Conservation (phyloP, 2,329 filamentous ascomycete genomes). For the Diaporthe aspalathi region DNA sequence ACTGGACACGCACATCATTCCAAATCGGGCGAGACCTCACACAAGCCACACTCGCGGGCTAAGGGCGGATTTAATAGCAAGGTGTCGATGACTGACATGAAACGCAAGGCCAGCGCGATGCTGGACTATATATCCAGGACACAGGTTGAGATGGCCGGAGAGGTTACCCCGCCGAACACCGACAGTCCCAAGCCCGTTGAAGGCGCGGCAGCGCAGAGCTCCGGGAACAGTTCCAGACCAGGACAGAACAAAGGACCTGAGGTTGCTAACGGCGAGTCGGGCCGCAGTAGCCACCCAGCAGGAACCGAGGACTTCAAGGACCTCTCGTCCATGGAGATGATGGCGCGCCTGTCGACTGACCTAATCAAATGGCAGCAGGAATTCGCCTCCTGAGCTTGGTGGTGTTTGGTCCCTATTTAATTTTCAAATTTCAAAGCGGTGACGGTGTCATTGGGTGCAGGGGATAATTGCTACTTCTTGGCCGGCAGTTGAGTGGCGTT, state of each 20-base stretch:
- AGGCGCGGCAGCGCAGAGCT: conserved; percentile 43
- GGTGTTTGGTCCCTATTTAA: neutral
- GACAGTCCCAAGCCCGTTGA: conserved; percentile 52
- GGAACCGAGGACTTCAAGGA: conserved; percentile 72
- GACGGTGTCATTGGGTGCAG: neutral
- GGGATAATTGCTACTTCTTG: neutral
- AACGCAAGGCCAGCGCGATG: conserved; percentile 83
- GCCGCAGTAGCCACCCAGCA: conserved; percentile 48
- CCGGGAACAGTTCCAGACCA: conserved; percentile 37
- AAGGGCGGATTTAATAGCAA: conserved; percentile 71
- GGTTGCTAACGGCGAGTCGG: conserved; percentile 46
- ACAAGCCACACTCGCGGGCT: conserved; percentile 58
- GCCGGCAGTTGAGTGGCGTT: neutral
- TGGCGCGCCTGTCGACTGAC: conserved; percentile 84
- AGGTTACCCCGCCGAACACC: conserved; percentile 58
- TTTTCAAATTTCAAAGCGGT: neutral
- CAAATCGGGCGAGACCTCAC: conserved; percentile 45
- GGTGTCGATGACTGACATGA: conserved; percentile 89
- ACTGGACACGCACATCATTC: conserved; percentile 49
- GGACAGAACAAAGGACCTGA: conserved; percentile 43
- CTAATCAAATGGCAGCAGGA: conserved; percentile 88
- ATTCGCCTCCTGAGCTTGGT: conserved; percentile 53
- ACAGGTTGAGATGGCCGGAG: conserved; percentile 85
- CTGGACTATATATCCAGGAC: conserved; percentile 91
- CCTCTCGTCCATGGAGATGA: conserved; percentile 86